Base-by-base conservation (phyloP, 352 stramenopile genomes). In the Blastocystis sp. region DNA sequence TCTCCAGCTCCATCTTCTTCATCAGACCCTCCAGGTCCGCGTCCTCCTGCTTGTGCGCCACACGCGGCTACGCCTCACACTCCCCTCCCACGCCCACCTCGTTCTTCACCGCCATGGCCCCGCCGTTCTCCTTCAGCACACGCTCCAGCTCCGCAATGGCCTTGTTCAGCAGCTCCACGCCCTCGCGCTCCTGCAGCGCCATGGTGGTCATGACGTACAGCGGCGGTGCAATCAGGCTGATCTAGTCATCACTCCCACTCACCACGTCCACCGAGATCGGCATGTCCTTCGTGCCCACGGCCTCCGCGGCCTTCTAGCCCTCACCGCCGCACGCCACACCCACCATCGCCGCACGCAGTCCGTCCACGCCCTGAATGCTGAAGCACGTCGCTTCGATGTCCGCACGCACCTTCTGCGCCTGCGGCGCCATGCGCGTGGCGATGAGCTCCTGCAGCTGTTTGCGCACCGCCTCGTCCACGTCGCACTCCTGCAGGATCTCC, bases 321-420 rank as follows among this genome's bases (percentile, higher is more conserved):
- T 63, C 38, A 79, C 64, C 6, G 7, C 28, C 17, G 7, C 48
- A 9, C 61, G 21, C 14, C 97, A 94, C n/a, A 40, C 14, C 38
- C 21, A 87, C 77, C 59, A 99, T 92, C 24, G 97, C 96, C 76
- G 95, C 95, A 34, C 95, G 94, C 87, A 99, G 98, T 62, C 96
- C 96, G 90, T 99, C 96, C 89, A 99, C 98, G 57, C 97, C 97
- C 90, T 98, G 96, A 92, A 99, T 98, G 64, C 95, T 98, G 91
- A 98, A 99, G 93, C 97, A 99, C 54, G 95, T 98, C 71, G 99
- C 96, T 89, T 99, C 96, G 90, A 99, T 97, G 90, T 99, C 97
- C 45, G 96, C 95, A 64, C 97, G 94, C 87, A 99, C 96, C 92
- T 99, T 99, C 90, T 99, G 98, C 17, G 97, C 96, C 92, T 99